Evolutionary conservation across 2,329 filamentous ascomycete species (phyloP), one percentile per base, ranked within the genome.

Genomic region (Zelopaecilomyces penicillatus): DNA sequence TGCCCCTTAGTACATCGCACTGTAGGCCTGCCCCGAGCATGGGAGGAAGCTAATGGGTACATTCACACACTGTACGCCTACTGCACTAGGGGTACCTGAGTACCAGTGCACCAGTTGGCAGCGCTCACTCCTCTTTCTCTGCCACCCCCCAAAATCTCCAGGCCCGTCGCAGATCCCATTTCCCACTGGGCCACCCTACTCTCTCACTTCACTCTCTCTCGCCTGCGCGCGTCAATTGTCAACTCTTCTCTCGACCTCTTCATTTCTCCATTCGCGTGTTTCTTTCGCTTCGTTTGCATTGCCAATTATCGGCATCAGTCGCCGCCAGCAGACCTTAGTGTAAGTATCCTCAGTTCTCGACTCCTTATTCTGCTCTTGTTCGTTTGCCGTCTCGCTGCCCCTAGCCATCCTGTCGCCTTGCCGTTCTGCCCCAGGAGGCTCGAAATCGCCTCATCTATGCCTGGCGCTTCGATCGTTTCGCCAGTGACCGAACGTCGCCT

Each of bases 101-200:
- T 10, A 11, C 28, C 27, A 39, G 41, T 33, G 29, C 41, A 34
- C 28, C 28, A 43, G 31, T 19, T 19, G 27, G 34, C 27, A 27
- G 31, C 6, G 12, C 31, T 30, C 39, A 26, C 42, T 39, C n/a
- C 37, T 41, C 45, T 37, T 38, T 42, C 34, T 31, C 29, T 37
- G 43, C 41, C 44, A 39, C 41, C 44, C 39, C 45, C 45, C 42
- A 44, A 37, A 43, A 41, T 47, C 45, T 41, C 43, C 39, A 51
- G 44, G 41, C 45, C 39, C 45, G 35, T 51, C 45, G 42, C 45
- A 42, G 38, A 47, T 41, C 42, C 45, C 45, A 47, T 47, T 52
- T 50, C 46, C 43, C 46, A 39, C 37, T 43, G 44, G 37, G 39
- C 41, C 39, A 42, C 39, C 39, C 39, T 42, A 37, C 39, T 38